Evolutionary conservation across 2,329 filamentous ascomycete species (phyloP).

Genomic region (Fusarium graminum): DNA sequence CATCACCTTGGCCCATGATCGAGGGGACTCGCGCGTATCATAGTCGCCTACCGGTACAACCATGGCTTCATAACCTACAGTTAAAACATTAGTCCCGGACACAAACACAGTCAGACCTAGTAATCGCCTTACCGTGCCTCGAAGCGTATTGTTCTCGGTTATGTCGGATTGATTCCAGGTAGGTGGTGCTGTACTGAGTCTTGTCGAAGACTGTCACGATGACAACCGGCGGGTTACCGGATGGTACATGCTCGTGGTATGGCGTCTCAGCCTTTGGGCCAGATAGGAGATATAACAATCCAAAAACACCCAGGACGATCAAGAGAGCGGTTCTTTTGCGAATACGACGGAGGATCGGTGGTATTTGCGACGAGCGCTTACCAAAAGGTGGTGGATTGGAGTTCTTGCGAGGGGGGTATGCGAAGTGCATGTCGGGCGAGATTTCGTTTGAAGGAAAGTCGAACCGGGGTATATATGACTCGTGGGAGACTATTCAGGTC

Average conservation of each 20-base stretch:
- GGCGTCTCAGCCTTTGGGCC: constrained; percentile 49
- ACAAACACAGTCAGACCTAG: background rate
- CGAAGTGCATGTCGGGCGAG: constrained; percentile 80
- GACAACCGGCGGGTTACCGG: constrained; percentile 74
- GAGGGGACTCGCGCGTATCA: constrained; percentile 70
- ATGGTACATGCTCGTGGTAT: constrained; percentile 57
- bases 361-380: constrained; percentile 67
- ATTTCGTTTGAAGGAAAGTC: background rate
- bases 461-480: constrained; percentile 2
- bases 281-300: constrained; percentile 72
- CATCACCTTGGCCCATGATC: constrained; percentile 82
- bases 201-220: constrained; percentile 88
- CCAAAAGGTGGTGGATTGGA: constrained; percentile 81
- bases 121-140: constrained; percentile 77
- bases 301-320: constrained; percentile 66
- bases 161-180: constrained; percentile 79
- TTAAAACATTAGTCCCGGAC: constrained; percentile 18
- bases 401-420: constrained; percentile 86
- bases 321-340: constrained; percentile 72
- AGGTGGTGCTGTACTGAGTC: constrained; percentile 71
- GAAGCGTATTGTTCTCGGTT: constrained; percentile 89
- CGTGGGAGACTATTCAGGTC: background rate
- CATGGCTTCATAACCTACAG: constrained; percentile 86
- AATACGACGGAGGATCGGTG: constrained; percentile 69
- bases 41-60: constrained; percentile 84